Evolutionary conservation across 306 rosid genomes (phyloP), one percentile per base, ranked within the genome.

Genomic region (Hippophae rhamnoides): DNA sequence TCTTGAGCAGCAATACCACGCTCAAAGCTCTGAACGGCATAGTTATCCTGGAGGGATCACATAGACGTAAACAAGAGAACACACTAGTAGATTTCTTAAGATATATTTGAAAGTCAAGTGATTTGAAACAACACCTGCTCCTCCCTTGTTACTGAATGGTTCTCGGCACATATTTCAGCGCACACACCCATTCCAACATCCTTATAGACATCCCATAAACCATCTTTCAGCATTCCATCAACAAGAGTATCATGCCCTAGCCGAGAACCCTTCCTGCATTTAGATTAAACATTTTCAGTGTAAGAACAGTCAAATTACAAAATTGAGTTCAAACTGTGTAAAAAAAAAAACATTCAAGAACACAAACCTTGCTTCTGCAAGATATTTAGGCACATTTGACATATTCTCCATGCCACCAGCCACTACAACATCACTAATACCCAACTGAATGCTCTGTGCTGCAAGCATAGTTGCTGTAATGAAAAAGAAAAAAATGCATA

Each of bases 351-450:
- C 45, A 41, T 66, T 40, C 57, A 52, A 48, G 53, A 69, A 61
- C 13, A 49, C 51, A 55, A 50, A 93, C 99, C 99, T 93, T 78
- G 97, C 99, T 82, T 93, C 99, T 13, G 94, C 85, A 26, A 93
- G 57, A 76, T 93, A 93, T 72, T 93, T 93, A 0, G 99, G 99
- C 62, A 64, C 89, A 69, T 81, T 93, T 44, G 99, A 93, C 99
- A 93, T 93, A 89, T 82, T 84, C 74, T 93, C 99, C 95, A 89
- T 86, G 64, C 99, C 99, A 76, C 99, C 99, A 72, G 99, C 89
- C 56, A 93, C 94, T 66, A 93, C 97, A 73, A 93, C 81, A 62
- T 93, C 97, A 60, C 86, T 93, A 52, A 79, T 75, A 63, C 99
- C 97, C 76, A 93, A 77, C 68, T 93, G 99, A 79, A 93, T 93